Evolutionary conservation across 768 basidiomycete species (phyloP).

Genomic region (Boletus speciosus): DNA sequence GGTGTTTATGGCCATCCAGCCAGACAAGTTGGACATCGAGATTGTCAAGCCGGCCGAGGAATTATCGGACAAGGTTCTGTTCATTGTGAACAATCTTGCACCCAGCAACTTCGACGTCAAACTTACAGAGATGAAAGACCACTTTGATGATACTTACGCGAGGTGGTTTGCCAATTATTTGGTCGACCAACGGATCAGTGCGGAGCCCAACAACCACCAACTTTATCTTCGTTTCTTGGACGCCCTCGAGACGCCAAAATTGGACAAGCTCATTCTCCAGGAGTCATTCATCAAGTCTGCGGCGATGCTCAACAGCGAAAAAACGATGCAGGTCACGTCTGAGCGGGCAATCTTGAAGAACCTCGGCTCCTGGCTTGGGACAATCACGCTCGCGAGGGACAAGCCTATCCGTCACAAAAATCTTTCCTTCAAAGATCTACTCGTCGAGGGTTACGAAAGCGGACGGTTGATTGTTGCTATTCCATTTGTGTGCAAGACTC

Average conservation of each 20-base stretch:
- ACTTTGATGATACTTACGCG: conserved; percentile 80
- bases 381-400: conserved; percentile 89
- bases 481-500: conserved; percentile 95
- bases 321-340: conserved; percentile 77
- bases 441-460: conserved; percentile 92
- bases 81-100: conserved; percentile 97
- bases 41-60: conserved; percentile 77
- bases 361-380: conserved; percentile 91
- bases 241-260: conserved; percentile 60
- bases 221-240: conserved; percentile 95
- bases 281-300: conserved; percentile 91
- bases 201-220: conserved; percentile 95
- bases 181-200: conserved; percentile 91
- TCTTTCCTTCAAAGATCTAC: conserved; percentile 94
- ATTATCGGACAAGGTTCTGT: conserved; percentile 88
- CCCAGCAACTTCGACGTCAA: conserved; percentile 91
- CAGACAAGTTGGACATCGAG: conserved; percentile 61
- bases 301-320: conserved; percentile 84
- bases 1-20: conserved; percentile 75
- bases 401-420: conserved; percentile 91
- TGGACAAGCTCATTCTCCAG: conserved; percentile 81
- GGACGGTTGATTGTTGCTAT: conserved; percentile 91
- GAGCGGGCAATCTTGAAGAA: conserved; percentile 91
- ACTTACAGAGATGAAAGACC: conserved; percentile 76
- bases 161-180: conserved; percentile 98